A percentile compares a stretch with the other conserved stretches of the same genome.
Evolutionary conservation across 305 asterid genomes (phyloP).

Genomic region (Striga hermonthica): DNA sequence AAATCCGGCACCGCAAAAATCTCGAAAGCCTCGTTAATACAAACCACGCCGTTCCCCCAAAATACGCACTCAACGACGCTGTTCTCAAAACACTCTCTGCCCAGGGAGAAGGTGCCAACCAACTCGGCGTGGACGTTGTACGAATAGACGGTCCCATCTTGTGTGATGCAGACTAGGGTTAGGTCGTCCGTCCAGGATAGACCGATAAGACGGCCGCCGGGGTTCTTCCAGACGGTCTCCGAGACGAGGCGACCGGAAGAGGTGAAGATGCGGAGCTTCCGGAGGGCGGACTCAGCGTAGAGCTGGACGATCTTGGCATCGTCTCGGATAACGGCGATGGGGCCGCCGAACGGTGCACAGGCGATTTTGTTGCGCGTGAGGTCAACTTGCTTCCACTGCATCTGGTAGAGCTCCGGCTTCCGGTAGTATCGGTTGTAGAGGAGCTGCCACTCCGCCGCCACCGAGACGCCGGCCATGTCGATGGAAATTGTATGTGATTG

Average conservation of each 20-base stretch:
- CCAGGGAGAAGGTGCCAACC: constrained; percentile 56
- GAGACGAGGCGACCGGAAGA: constrained; percentile 74
- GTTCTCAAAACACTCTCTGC: constrained; percentile 60
- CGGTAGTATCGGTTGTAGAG: constrained; percentile 89
- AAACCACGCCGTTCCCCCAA: constrained; percentile 90
- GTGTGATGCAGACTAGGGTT: constrained; percentile 70
- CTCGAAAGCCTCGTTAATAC: constrained; percentile 76
- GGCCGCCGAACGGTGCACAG: constrained; percentile 94
- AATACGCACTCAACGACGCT: constrained; percentile 85
- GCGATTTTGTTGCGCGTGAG: constrained; percentile 89
- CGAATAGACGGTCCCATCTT: constrained; percentile 77
- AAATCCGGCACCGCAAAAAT: constrained; percentile 76
- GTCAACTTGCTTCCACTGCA: constrained; percentile 96
- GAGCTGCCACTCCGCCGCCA: constrained; percentile 98
- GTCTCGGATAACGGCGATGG: constrained; percentile 89
- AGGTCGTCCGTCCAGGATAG: constrained; percentile 90
- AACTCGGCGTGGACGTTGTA: constrained; percentile 68
- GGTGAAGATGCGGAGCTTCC: constrained; percentile 86
- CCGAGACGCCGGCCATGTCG: constrained; percentile 80
- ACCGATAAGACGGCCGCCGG: constrained; percentile 88
- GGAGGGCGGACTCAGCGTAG: constrained; percentile 86
- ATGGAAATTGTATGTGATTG: constrained; percentile 7
- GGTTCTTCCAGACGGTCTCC: constrained; percentile 84
- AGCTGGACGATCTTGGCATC: constrained; percentile 96
- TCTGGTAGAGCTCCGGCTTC: constrained; percentile 83